phyloP scores from a whole-genome alignment of 176 grass and related monocot species.

The Hsuehochloa calcarea region DNA sequence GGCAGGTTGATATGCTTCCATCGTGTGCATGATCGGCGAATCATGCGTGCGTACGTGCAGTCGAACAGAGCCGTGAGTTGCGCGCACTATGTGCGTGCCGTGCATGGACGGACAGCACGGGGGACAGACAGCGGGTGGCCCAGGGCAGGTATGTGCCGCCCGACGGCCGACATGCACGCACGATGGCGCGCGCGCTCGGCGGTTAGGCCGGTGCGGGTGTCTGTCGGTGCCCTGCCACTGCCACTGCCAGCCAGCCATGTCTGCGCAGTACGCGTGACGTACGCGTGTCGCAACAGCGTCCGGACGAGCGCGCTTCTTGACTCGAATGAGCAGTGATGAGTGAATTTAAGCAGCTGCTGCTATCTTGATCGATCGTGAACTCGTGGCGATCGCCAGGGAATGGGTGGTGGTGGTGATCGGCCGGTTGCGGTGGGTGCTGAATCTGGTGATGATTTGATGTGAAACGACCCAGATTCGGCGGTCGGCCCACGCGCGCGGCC shows the following conservation, averaged over 20 bases:
- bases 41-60: not conserved
- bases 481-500: not conserved
- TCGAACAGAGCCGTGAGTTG: not conserved
- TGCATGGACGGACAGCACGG: no score
- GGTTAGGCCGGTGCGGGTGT: not conserved
- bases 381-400: not conserved
- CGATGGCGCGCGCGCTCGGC: not conserved
- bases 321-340: not conserved
- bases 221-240: conserved; percentile 1
- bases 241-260: not conserved
- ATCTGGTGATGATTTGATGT: not conserved
- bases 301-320: not conserved
- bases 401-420: not conserved
- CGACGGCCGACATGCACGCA: not conserved
- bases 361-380: no score
- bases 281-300: not conserved
- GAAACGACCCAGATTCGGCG: not conserved
- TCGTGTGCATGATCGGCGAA: no score
- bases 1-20: no score
- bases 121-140: not conserved
- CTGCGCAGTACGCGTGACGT: not conserved
- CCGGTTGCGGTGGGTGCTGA: not conserved
- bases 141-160: not conserved
- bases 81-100: not conserved
- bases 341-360: not conserved